phyloP scores from a whole-genome alignment of 768 basidiomycete genomes.

The Peribolospora baueri region DNA sequence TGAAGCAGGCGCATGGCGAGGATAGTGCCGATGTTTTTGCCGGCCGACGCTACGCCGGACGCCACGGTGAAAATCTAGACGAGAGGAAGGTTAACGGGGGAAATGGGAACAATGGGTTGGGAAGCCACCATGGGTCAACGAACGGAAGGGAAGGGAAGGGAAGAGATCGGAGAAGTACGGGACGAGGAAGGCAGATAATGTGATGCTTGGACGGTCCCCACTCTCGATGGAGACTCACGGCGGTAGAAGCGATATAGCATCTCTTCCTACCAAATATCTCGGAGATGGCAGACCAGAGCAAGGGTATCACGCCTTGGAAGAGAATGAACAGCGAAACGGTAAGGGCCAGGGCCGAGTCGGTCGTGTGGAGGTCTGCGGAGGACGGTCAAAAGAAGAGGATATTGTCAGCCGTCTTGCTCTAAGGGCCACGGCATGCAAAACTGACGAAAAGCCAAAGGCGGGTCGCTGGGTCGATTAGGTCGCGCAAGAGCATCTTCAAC shows the following conservation, averaged over 20 bases:
- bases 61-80: no score
- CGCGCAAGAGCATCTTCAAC: no score
- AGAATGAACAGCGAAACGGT: constrained; percentile 48
- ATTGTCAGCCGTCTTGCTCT: background rate
- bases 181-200: no score
- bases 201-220: no score
- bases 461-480: no score
- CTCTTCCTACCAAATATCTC: constrained; percentile 57
- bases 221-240: constrained; percentile 4
- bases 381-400: constrained; percentile 18
- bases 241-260: constrained; percentile 15
- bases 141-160: background rate
- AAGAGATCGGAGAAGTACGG: background rate
- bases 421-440: no score
- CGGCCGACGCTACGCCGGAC: constrained; percentile 25
- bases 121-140: no score
- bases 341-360: constrained; percentile 37
- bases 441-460: no score
- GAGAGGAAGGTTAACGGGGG: no score
- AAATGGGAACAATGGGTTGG: no score
- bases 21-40: constrained; percentile 31
- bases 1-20: constrained; percentile 48
- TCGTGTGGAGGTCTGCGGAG: constrained; percentile 35
- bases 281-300: constrained; percentile 43
- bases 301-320: constrained; percentile 41